A percentile compares a stretch with the other conserved stretches of the same genome.
Conservation (phyloP, 169 alveolate species). For the Haemoproteus tartakovskyi region DNA sequence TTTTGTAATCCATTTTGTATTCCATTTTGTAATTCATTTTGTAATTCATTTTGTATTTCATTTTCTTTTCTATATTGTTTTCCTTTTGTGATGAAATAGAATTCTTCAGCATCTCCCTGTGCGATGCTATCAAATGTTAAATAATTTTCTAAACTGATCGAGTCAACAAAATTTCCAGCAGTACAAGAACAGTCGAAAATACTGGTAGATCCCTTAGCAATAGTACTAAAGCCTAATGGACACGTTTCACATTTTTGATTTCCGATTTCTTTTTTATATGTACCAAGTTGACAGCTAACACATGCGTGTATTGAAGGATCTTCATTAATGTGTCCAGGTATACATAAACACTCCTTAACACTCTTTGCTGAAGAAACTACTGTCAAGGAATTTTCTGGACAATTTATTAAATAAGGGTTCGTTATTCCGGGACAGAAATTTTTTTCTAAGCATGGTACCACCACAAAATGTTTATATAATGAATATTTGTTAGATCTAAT, state of each 20-base stretch:
- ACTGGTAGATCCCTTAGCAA: conserved; percentile 66
- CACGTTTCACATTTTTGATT: conserved; percentile 71
- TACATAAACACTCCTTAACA: conserved; percentile 71
- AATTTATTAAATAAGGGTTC: conserved; percentile 60
- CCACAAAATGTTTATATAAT: conserved; percentile 38
- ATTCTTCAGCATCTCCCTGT: too few species aligned
- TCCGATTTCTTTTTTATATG: conserved; percentile 66
- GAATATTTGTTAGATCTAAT: conserved; percentile 31
- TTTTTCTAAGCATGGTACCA: conserved; percentile 16
- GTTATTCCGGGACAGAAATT: conserved; percentile 72
- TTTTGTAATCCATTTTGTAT: too few species aligned
- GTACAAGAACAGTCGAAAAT: conserved; percentile 71
- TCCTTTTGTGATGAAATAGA: too few species aligned
- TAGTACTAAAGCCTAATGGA: conserved; percentile 74
- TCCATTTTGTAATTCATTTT: too few species aligned
- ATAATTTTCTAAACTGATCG: conserved; percentile 26
- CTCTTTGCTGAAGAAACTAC: conserved; percentile 37
- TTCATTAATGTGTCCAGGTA: conserved; percentile 68
- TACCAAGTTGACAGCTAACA: conserved; percentile 73
- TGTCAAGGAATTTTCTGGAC: conserved; percentile 76
- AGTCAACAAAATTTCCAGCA: conserved; percentile 65
- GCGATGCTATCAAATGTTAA: conserved; percentile 16
- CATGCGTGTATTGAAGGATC: conserved; percentile 55
- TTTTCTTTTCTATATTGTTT: too few species aligned
- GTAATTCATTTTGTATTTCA: too few species aligned